Base-by-base conservation (phyloP, 192 early-diverging fungal genomes). In the Endogone sp. region DNA sequence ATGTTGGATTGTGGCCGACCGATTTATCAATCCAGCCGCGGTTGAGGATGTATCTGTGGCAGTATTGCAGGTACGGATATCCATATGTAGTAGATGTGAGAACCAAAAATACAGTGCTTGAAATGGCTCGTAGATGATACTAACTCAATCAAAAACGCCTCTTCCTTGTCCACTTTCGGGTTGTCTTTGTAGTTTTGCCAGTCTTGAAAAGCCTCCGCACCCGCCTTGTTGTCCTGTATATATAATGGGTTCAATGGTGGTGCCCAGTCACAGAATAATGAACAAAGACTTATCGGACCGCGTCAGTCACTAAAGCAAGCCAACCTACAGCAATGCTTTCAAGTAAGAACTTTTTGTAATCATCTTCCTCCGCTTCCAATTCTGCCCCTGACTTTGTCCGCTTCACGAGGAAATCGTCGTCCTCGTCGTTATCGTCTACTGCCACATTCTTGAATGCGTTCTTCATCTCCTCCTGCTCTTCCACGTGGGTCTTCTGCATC, bases 11-110 rank as follows among this genome's bases (percentile, higher is more conserved):
- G 49, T 77, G 81, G n/a, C 78, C 82, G 29, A 81, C 79, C 9
- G 83, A 82, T 68, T 93, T 93, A 58, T 95, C 94, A 16, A 96
- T 85, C 97, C 97, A 98, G 21, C 95, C 93, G 71, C 92, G 91
- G 72, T 94, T 98, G 69, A 98, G 68, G 31, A 98, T 86, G 69
- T 94, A 96, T 62, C 85, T 88, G 67, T 49, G 37, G 37, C 37
- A n/a, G n/a, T n/a, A 57, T 26, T 64, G 69, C 4, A 77, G n/a
- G 73, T 16, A 56, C 25, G 59, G 25, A 58, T 13, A 49, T 56
- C 49, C 60, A 84, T 11, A 4, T 31, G 61, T 22, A n/a, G 22
- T 30, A 11, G 27, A 21, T 13, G 1, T 3, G 21, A 20, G 56
- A 31, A 55, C 23, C 16, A 24, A 44, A 31, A 62, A 20, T 54